A percentile compares a stretch with the other conserved stretches of the same genome.
Evolutionary conservation across 352 stramenopile genomes (phyloP).

Genomic region (Phytophthora tubulina): DNA sequence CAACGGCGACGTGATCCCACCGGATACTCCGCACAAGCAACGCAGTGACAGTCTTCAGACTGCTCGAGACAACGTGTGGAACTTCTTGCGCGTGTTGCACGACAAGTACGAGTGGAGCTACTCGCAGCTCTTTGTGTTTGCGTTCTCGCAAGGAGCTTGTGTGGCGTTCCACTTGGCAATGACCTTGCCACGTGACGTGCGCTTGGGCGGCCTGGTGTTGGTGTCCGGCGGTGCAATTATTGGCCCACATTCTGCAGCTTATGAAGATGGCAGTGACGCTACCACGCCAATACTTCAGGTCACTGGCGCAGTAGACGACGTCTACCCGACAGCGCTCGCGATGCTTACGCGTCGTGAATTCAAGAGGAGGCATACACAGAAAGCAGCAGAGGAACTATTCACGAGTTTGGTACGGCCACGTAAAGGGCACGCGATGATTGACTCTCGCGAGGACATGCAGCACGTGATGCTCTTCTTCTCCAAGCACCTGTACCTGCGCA

Average conservation of each 20-base stretch:
- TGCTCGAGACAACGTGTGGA: constrained; percentile 50
- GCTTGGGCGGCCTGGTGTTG: constrained; percentile 62
- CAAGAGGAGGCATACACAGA: constrained; percentile 18
- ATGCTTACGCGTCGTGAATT: constrained; percentile 33
- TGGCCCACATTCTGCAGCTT: constrained; percentile 38
- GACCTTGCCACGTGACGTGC: constrained; percentile 42
- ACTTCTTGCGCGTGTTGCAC: constrained; percentile 59
- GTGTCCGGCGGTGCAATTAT: constrained; percentile 56
- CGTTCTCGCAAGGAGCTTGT: constrained; percentile 72
- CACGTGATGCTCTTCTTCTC: constrained; percentile 73
- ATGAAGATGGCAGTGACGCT: constrained; percentile 10
- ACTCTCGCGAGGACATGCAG: constrained; percentile 59
- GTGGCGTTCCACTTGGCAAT: constrained; percentile 68
- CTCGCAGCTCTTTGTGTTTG: constrained; percentile 70
- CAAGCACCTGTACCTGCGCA: constrained; percentile 56
- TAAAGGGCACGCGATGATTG: constrained; percentile 70
- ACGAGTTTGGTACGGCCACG: constrained; percentile 21
- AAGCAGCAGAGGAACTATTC: constrained; percentile 44
- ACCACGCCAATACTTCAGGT: constrained; percentile 62
- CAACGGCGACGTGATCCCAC: constrained; percentile 57
- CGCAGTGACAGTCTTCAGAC: constrained; percentile 61
- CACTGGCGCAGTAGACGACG: constrained; percentile 42
- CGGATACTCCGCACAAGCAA: constrained; percentile 38
- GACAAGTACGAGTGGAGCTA: constrained; percentile 58
- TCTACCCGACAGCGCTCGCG: constrained; percentile 52